Conservation (phyloP, 257 asterid genomes). For the Verbascum thapsus region DNA sequence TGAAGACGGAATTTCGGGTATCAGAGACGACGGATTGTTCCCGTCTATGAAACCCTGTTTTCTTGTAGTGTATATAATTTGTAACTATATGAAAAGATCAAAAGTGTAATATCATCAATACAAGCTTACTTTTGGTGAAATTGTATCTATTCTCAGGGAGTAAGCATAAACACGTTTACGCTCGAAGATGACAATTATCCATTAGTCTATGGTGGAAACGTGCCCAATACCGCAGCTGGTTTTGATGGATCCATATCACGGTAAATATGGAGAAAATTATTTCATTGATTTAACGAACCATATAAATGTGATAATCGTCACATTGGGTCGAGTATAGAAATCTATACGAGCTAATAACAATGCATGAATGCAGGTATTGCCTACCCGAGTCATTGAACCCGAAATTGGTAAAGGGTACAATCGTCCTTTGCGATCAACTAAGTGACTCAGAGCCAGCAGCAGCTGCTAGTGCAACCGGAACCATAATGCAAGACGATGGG, state of each 20-base stretch:
- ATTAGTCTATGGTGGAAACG: slow-evolving; percentile 41
- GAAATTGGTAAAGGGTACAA: slow-evolving; percentile 39
- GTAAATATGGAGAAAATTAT: slow-evolving; percentile 23
- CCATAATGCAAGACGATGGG: slow-evolving; percentile 42
- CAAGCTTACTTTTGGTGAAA: not conserved
- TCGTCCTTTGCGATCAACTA: slow-evolving; percentile 52
- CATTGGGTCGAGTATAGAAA: not conserved
- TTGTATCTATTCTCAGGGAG: slow-evolving; percentile 25
- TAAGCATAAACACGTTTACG: slow-evolving; percentile 36
- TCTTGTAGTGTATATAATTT: too few species aligned
- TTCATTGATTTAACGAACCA: too few species aligned
- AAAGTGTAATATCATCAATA: too few species aligned
- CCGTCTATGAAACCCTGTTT: too few species aligned
- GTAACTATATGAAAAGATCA: too few species aligned
- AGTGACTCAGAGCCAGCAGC: slow-evolving; percentile 27
- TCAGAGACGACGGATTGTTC: too few species aligned
- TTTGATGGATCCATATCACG: slow-evolving; percentile 37
- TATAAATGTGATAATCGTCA: too few species aligned
- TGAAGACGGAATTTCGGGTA: too few species aligned
- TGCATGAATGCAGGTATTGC: slow-evolving; percentile 41
- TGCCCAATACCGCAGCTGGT: slow-evolving; percentile 45
- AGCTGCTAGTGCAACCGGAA: slow-evolving; percentile 48
- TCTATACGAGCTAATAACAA: not conserved
- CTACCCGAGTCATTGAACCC: slow-evolving; percentile 40
- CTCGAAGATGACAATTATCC: slow-evolving; percentile 26